Evolutionary conservation across 2,329 filamentous ascomycete species (phyloP).

Genomic region (Talaromyces sp.): DNA sequence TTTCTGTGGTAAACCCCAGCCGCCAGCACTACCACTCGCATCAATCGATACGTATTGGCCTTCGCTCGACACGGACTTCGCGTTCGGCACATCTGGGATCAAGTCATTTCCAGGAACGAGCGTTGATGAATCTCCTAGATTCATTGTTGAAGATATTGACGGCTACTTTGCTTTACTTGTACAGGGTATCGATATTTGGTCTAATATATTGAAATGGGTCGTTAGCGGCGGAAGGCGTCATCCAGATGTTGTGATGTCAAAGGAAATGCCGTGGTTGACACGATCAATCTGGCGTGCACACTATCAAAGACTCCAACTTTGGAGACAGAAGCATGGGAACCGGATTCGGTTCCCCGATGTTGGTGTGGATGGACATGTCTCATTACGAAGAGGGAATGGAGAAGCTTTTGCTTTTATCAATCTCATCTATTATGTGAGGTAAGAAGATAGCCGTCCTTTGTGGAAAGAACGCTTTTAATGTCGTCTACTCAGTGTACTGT

Average conservation of each 20-base stretch:
- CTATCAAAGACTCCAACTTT: slow-evolving; percentile 31
- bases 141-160: background rate
- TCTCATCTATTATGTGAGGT: slow-evolving; percentile 46
- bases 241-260: slow-evolving; percentile 37
- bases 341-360: slow-evolving; percentile 37
- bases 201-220: slow-evolving; percentile 42
- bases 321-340: slow-evolving; percentile 35
- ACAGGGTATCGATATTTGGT: slow-evolving; percentile 46
- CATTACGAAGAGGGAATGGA: slow-evolving; percentile 33
- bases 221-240: slow-evolving; percentile 44
- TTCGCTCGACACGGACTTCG: slow-evolving; percentile 30
- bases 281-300: slow-evolving; percentile 36
- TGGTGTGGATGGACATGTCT: slow-evolving; percentile 39
- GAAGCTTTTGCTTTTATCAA: slow-evolving; percentile 46
- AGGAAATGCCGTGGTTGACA: slow-evolving; percentile 42
- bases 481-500: slow-evolving; percentile 32
- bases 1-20: slow-evolving; percentile 40
- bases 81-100: slow-evolving; percentile 30
- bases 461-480: background rate
- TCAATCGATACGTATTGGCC: slow-evolving; percentile 9
- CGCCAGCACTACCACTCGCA: slow-evolving; percentile 26
- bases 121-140: slow-evolving; percentile 19
- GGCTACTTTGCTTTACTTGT: slow-evolving; percentile 31
- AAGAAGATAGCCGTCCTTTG: slow-evolving; percentile 5
- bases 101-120: slow-evolving; percentile 19